Percentiles rank a stretch among this genome's conserved stretches.
Conservation (phyloP, 139 green algal genomes). For the Monoraphidium neglectum region DNA sequence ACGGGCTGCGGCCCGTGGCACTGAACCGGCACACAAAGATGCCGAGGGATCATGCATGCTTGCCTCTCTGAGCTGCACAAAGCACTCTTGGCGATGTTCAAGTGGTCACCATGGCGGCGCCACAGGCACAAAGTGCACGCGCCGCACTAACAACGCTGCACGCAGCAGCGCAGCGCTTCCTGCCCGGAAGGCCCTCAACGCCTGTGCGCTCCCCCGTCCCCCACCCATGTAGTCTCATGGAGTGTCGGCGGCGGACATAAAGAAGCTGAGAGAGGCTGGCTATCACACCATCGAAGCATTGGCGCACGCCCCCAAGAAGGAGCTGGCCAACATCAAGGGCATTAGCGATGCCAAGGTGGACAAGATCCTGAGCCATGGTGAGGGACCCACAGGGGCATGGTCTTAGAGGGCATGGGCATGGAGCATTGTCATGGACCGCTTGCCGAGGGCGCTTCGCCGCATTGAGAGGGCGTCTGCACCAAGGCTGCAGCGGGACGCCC, state of each 20-base stretch:
- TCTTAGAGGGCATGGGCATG: no score
- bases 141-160: background rate
- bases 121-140: background rate
- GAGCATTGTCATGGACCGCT: no score
- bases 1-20: no score
- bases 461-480: no score
- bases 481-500: no score
- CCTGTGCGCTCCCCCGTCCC: background rate
- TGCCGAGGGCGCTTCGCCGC: no score
- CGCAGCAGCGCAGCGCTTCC: background rate
- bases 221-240: slow-evolving; percentile 68
- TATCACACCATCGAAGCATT: slow-evolving; percentile 81
- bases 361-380: slow-evolving; percentile 89
- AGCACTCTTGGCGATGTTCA: background rate
- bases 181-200: background rate
- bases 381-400: background rate
- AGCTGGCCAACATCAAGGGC: slow-evolving; percentile 92
- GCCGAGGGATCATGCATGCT: background rate
- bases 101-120: background rate
- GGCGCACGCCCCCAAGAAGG: slow-evolving; percentile 78
- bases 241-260: slow-evolving; percentile 88
- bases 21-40: no score
- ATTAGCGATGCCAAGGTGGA: slow-evolving; percentile 95
- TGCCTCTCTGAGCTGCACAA: background rate
- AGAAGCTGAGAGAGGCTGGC: slow-evolving; percentile 93